phyloP scores from a whole-genome alignment of 306 rosid species.

The Quercus alba region DNA sequence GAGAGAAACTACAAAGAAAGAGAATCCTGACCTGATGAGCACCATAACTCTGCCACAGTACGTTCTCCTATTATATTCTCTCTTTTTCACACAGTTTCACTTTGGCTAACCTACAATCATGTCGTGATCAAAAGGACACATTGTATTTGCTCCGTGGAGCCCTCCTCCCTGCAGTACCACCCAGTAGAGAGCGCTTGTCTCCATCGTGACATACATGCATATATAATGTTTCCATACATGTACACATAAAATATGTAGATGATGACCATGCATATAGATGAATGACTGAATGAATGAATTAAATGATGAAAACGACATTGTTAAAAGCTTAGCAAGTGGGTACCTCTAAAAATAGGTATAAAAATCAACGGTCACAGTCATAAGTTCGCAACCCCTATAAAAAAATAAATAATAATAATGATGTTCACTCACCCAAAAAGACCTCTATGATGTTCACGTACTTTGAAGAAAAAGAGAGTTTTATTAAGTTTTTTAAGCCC shows the following conservation, averaged over 20 bases:
- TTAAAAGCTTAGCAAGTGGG: not conserved
- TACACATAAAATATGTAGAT: too few species aligned
- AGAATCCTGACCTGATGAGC: too few species aligned
- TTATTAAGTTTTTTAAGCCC: too few species aligned
- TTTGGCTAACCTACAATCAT: not conserved
- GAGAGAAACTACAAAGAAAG: too few species aligned
- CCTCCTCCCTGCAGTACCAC: not conserved
- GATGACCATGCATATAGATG: too few species aligned
- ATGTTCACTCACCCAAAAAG: too few species aligned
- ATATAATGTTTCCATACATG: too few species aligned
- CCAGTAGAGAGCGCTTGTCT: constrained; percentile 17
- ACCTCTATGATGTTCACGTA: not conserved
- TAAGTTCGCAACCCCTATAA: not conserved
- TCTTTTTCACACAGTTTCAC: not conserved
- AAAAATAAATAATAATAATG: too few species aligned
- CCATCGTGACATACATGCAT: not conserved
- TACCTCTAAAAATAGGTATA: not conserved
- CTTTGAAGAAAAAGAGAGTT: not conserved
- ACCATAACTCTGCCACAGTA: not conserved
- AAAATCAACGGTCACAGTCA: not conserved
- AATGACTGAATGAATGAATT: too few species aligned
- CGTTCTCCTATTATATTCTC: not conserved
- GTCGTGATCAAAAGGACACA: constrained; percentile 6
- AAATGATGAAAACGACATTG: not conserved
- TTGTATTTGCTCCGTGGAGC: constrained; percentile 1